Percentiles rank a stretch among this genome's conserved stretches.
Conservation (phyloP, 768 basidiomycete genomes). For the Strobilomyces confusus region DNA sequence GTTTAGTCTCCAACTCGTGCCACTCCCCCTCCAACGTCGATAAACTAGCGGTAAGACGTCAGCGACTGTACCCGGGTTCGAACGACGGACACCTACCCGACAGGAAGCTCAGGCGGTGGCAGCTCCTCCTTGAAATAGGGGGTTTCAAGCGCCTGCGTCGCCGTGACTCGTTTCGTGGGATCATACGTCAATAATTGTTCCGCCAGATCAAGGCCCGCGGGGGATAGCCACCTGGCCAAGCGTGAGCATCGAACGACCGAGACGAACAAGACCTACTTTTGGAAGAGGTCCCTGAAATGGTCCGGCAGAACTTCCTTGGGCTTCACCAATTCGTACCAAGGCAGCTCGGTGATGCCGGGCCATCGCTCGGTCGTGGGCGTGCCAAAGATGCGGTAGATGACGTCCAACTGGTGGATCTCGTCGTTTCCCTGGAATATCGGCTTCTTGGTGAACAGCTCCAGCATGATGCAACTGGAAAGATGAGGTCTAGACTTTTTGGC, state of each 20-base stretch:
- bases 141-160: conserved; percentile 72
- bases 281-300: conserved; percentile 80
- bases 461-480: conserved; percentile 84
- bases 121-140: conserved; percentile 83
- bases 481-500: not conserved
- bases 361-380: conserved; percentile 82
- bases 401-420: conserved; percentile 95
- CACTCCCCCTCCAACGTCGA: conserved; percentile 87
- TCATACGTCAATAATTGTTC: conserved; percentile 78
- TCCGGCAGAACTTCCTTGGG: conserved; percentile 73
- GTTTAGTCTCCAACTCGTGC: conserved; percentile 96
- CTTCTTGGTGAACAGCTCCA: conserved; percentile 93
- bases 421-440: conserved; percentile 98
- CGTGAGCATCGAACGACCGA: not conserved
- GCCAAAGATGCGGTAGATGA: conserved; percentile 87
- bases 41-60: conserved; percentile 44
- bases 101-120: conserved; percentile 69
- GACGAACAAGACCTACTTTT: conserved; percentile 53
- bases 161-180: conserved; percentile 71
- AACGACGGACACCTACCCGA: conserved; percentile 54
- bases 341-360: conserved; percentile 77
- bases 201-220: conserved; percentile 83
- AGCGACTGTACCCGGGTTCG: not conserved
- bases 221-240: conserved; percentile 70
- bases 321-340: conserved; percentile 99